phyloP scores from a whole-genome alignment of 306 rosid genomes.

The Lotus japonicus region DNA sequence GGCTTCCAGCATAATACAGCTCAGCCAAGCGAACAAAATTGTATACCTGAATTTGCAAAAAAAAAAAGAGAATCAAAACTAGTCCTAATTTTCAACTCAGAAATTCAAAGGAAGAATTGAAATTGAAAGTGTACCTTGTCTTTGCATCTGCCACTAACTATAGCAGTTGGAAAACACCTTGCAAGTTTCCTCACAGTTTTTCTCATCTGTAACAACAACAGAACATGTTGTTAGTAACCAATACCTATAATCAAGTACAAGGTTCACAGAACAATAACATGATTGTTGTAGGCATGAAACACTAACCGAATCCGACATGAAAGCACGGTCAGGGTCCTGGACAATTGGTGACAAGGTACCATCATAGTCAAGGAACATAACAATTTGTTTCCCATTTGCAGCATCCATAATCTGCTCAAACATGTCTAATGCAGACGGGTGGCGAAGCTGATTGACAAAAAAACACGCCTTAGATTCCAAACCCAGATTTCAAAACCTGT shows the following conservation, averaged over 20 bases:
- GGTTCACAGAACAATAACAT: too few species aligned
- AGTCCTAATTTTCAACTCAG: neutral
- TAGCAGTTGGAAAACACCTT: constrained; percentile 77
- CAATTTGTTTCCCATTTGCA: constrained; percentile 72
- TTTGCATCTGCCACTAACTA: constrained; percentile 86
- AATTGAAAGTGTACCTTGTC: constrained; percentile 55
- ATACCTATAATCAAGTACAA: too few species aligned
- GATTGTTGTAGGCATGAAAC: too few species aligned
- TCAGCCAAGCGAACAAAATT: constrained; percentile 77
- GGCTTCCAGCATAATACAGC: constrained; percentile 95
- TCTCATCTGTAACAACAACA: constrained; percentile 57
- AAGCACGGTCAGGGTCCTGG: constrained; percentile 79
- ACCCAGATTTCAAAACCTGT: neutral
- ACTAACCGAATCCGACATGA: constrained; percentile 74
- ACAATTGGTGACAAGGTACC: constrained; percentile 94
- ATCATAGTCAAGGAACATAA: constrained; percentile 85
- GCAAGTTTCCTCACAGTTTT: constrained; percentile 72
- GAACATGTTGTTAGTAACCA: neutral
- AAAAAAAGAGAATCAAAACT: neutral
- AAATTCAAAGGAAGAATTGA: neutral
- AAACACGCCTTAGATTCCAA: neutral
- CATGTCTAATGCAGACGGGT: constrained; percentile 88
- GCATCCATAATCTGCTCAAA: constrained; percentile 70
- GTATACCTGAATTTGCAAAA: constrained; percentile 46
- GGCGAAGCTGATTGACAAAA: constrained; percentile 40